Evolutionary conservation across 1,284 basidiomycete species (phyloP).

Genomic region (Leccinum brunneo-olivaceum): DNA sequence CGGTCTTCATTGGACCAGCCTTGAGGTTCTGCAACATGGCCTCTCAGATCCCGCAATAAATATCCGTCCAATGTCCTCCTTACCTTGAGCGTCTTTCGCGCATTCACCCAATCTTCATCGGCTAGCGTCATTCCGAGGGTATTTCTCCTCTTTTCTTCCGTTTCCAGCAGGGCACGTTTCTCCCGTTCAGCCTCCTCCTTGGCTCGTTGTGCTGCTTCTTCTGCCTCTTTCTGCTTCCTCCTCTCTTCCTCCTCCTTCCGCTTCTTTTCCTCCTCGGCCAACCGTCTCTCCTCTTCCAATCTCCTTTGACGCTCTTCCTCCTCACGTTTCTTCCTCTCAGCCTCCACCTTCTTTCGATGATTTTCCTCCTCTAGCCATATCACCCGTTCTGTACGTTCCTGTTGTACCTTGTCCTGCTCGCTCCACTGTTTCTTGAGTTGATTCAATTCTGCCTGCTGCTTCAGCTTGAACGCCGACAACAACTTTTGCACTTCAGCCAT

Average conservation of each 20-base stretch:
- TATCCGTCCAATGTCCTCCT: conserved; percentile 15
- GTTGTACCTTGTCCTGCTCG: conserved; percentile 45
- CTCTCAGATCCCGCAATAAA: conserved; percentile 22
- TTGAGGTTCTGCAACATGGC: conserved; percentile 55
- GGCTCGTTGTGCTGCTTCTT: conserved; percentile 33
- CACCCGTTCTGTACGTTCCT: conserved; percentile 54
- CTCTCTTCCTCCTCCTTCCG: conserved; percentile 33
- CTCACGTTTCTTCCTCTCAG: conserved; percentile 41
- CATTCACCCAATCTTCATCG: conserved; percentile 63
- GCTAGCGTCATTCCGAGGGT: conserved; percentile 46
- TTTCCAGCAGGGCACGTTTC: conserved; percentile 30
- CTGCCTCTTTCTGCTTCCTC: conserved; percentile 32
- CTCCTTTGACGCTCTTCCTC: conserved; percentile 40
- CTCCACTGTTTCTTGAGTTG: conserved; percentile 42
- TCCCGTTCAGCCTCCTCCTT: conserved; percentile 28
- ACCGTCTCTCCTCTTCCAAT: conserved; percentile 35
- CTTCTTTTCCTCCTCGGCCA: conserved; percentile 26
- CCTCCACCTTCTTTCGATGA: conserved; percentile 43
- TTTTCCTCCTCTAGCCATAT: conserved; percentile 66
- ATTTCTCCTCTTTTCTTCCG: conserved; percentile 28
- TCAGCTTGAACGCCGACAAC: conserved; percentile 38
- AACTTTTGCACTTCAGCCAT: conserved; percentile 41
- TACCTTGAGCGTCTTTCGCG: conserved; percentile 57
- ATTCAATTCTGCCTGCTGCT: conserved; percentile 43
- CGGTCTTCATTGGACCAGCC: conserved; percentile 59